These are phyloP conservation scores for Euphorbia tirucalli DNA, from an alignment of 345 rosid genomes.

Conservation along the genomic window DNA sequence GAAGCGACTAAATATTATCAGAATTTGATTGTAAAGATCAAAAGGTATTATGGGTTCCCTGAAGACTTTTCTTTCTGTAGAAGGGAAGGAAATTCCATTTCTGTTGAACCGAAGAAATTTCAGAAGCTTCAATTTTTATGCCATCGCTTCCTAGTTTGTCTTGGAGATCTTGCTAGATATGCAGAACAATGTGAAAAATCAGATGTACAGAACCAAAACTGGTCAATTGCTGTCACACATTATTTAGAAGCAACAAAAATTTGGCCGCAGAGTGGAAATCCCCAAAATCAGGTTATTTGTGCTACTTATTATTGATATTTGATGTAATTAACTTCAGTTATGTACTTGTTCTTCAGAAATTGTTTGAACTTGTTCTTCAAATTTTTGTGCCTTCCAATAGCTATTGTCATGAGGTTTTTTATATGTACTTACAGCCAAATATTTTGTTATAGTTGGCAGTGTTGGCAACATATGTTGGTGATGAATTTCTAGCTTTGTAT, in stretches of 20 bases:
- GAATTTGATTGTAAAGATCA: slow-evolving; percentile 44
- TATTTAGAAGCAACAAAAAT: slow-evolving; percentile 71
- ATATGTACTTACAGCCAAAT: slow-evolving; percentile 7
- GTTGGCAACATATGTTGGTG: slow-evolving; percentile 83
- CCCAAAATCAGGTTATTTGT: slow-evolving; percentile 78
- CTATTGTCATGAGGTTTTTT: not conserved
- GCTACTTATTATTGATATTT: no score
- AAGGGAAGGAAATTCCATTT: slow-evolving; percentile 18
- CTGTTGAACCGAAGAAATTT: slow-evolving; percentile 38
- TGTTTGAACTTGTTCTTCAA: not conserved
- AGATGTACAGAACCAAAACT: slow-evolving; percentile 42
- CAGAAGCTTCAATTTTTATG: slow-evolving; percentile 58
- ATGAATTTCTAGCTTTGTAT: slow-evolving; percentile 82
- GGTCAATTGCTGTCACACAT: slow-evolving; percentile 76
- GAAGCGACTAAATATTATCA: slow-evolving; percentile 62
- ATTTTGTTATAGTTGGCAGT: slow-evolving; percentile 65
- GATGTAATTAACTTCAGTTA: no score
- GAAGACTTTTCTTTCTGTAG: slow-evolving; percentile 39
- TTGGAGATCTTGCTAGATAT: slow-evolving; percentile 90
- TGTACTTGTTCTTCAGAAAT: slow-evolving; percentile 2
- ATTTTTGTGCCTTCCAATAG: not conserved
- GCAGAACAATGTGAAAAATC: slow-evolving; percentile 58
- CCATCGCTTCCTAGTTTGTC: slow-evolving; percentile 84
- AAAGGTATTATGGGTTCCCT: slow-evolving; percentile 40
- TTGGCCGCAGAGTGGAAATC: slow-evolving; percentile 90